phyloP scores from a whole-genome alignment of 306 rosid genomes.

The Argentina anserina region DNA sequence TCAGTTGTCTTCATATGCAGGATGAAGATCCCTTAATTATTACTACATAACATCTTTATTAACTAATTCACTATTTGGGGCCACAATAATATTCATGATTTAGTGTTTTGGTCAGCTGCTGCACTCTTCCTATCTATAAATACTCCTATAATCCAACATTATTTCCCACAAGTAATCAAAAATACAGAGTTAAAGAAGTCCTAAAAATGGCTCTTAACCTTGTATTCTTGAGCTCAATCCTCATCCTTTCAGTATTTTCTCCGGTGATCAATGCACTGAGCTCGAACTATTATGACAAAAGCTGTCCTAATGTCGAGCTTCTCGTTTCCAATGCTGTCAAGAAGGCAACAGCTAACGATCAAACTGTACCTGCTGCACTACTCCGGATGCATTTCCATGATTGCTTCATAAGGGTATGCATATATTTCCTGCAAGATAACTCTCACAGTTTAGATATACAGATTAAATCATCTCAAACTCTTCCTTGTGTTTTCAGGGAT shows the following conservation, averaged over 20 bases:
- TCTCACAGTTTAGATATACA: not conserved
- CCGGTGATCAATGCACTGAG: conserved; percentile 45
- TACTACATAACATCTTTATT: conserved; percentile 40
- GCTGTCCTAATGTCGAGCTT: conserved; percentile 61
- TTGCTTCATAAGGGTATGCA: conserved; percentile 49
- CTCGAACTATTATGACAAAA: conserved; percentile 61
- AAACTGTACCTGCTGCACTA: conserved; percentile 50
- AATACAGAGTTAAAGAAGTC: conserved; percentile 12
- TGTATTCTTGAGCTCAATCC: conserved; percentile 39
- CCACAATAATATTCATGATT: conserved; percentile 29
- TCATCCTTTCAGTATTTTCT: conserved; percentile 41
- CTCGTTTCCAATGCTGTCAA: conserved; percentile 33
- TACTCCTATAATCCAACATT: conserved; percentile 15
- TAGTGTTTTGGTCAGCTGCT: conserved; percentile 16
- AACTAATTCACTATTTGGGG: conserved; percentile 37
- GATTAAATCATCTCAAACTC: not conserved
- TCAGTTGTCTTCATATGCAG: conserved; percentile 25
- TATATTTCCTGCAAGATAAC: not conserved
- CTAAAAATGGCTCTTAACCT: conserved; percentile 38
- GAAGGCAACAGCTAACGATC: conserved; percentile 32
- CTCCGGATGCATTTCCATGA: conserved; percentile 59
- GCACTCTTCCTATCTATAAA: conserved; percentile 39
- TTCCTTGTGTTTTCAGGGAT: conserved; percentile 31
- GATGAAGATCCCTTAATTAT: conserved; percentile 49
- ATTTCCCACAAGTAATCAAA: conserved; percentile 21